phyloP scores from a whole-genome alignment of 116 monocot genomes.

The Zostera marina region DNA sequence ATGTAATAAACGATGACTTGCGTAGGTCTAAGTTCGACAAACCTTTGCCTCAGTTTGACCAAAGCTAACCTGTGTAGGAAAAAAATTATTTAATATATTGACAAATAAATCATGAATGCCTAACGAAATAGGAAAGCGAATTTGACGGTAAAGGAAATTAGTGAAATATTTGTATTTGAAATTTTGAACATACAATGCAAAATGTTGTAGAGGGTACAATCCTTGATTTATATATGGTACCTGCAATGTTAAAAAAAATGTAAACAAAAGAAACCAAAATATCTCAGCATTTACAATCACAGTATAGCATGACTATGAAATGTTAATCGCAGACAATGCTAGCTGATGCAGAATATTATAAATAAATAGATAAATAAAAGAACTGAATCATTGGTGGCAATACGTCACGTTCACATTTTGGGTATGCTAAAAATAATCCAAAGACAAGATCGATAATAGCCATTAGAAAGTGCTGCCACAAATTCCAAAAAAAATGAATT shows the following conservation, averaged over 20 bases:
- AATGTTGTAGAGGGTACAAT: constrained; percentile 87
- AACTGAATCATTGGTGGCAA: too few species aligned
- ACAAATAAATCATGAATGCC: background rate
- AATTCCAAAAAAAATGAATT: too few species aligned
- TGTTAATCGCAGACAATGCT: too few species aligned
- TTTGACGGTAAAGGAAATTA: background rate
- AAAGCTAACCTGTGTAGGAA: constrained; percentile 66
- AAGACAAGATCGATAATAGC: too few species aligned
- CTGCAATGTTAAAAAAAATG: constrained; percentile 23
- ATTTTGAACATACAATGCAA: constrained; percentile 57
- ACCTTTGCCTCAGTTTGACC: constrained; percentile 98
- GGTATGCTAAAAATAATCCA: too few species aligned
- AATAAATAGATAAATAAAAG: too few species aligned
- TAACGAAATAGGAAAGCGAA: background rate
- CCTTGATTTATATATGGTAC: constrained; percentile 74
- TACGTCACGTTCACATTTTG: too few species aligned
- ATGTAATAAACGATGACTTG: too few species aligned
- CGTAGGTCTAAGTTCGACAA: constrained; percentile 8
- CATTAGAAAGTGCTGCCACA: too few species aligned
- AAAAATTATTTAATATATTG: background rate
- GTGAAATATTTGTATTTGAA: constrained; percentile 1
- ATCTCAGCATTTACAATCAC: background rate
- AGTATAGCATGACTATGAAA: too few species aligned
- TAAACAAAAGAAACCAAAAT: background rate
- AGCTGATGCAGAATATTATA: too few species aligned